Conservation (phyloP, 2,329 filamentous ascomycete species). For the Colletotrichum melonis region DNA sequence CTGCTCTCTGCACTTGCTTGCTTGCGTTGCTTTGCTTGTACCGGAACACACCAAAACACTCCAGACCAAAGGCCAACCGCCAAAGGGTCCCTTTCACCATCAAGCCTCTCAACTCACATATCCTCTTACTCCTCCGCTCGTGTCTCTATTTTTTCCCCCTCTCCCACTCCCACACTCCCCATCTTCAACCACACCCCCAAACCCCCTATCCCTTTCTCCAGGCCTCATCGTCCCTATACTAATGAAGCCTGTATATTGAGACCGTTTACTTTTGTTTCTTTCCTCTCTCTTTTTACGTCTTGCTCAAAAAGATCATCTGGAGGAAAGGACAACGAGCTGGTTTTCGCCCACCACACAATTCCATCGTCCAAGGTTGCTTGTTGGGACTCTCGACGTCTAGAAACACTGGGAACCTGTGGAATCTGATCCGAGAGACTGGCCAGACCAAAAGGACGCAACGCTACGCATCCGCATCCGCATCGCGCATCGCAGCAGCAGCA, state of each 20-base stretch:
- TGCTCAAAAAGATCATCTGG: slow-evolving; percentile 18
- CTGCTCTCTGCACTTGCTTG: slow-evolving; percentile 8
- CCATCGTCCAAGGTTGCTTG: not conserved
- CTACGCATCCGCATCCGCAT: slow-evolving; percentile 23
- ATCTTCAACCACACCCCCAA: slow-evolving; percentile 8
- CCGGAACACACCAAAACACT: slow-evolving; percentile 7
- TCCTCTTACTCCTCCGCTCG: slow-evolving; percentile 6
- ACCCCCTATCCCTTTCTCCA: slow-evolving; percentile 37
- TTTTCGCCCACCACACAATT: slow-evolving; percentile 1
- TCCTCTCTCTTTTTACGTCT: slow-evolving; percentile 26
- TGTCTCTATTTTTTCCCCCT: not conserved
- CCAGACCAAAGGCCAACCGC: too few species aligned
- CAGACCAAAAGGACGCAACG: slow-evolving; percentile 10
- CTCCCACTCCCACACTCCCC: slow-evolving; percentile 13
- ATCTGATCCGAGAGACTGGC: slow-evolving; percentile 27
- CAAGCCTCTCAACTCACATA: slow-evolving; percentile 26
- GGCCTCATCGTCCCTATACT: slow-evolving; percentile 37
- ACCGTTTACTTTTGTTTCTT: slow-evolving; percentile 35
- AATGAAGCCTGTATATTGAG: slow-evolving; percentile 39
- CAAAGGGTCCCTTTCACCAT: slow-evolving; percentile 9
- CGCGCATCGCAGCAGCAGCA: slow-evolving; percentile 25
- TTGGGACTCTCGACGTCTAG: too few species aligned
- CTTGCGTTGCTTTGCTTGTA: not conserved
- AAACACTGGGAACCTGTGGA: slow-evolving; percentile 21
- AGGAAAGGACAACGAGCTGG: slow-evolving; percentile 32